Base-by-base conservation (phyloP, 2,329 filamentous ascomycete species). In the Cladosporium sp. region DNA sequence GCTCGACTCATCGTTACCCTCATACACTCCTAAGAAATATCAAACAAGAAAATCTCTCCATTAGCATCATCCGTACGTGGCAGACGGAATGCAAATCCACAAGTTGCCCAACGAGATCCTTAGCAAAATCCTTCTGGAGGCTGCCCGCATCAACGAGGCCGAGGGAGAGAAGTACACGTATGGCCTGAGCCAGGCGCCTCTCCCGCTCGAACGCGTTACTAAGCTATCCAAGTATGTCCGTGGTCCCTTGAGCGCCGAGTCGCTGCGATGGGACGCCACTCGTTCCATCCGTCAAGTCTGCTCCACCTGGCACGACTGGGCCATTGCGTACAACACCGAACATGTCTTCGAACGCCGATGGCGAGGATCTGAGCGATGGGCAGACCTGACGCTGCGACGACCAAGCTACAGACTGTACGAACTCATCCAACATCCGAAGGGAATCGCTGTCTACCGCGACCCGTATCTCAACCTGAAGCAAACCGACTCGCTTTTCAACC, bases 301-400 rank as follows among this genome's bases (percentile, higher is more conserved):
- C 70, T 73, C 72, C 58, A 65, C 68, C 60, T 83, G 80, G 80
- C 80, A 82, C 65, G 73, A 80, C 54, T 83, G 81, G 81, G 75
- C 79, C 19, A 67, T 82, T 61, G 72, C 74, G 39, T 80, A 81
- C 69, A 77, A 79, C 59, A 70, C 82, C 66, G 76, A 75, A 65
- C 76, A 79, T 51, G 69, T 83, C 54, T 81, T 80, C 63, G 77
- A 82, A 61, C 76, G 78, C 42, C 73, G 75, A 40, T 82, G 81
- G 80, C 79, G 78, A 67, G 80, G 81, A 37, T 72, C 70, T 45
- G 75, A 83, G 73, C 71, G 80, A 70, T 82, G 78, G 78, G 76
- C 76, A 22, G 78, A 81, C 62, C 69, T 81, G 40, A 74, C 77
- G 47, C 70, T 72, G 59, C 70, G 73, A 52, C 75, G 78, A 3